These are phyloP conservation scores for Lactarius tabidus DNA, from an alignment of 768 basidiomycete genomes.

Conservation along the genomic window DNA sequence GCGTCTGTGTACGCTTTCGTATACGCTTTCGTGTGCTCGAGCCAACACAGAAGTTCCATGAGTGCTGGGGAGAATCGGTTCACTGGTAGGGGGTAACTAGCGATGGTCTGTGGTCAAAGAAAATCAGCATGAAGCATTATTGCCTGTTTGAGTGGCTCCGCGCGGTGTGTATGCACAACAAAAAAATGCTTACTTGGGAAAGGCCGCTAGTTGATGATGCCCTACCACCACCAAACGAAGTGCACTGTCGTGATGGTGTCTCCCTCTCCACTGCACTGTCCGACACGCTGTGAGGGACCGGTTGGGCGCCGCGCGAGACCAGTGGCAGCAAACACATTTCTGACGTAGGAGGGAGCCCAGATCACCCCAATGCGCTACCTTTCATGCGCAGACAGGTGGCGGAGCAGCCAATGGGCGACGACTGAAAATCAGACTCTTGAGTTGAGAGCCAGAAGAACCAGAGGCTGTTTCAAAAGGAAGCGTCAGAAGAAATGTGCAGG, in stretches of 20 bases:
- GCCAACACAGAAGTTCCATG: conserved; percentile 13
- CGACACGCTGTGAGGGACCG: conserved; percentile 30
- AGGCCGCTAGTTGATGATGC: conserved; percentile 39
- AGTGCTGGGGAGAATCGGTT: conserved; percentile 17
- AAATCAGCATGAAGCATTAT: background rate
- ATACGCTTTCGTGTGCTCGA: conserved; percentile 12
- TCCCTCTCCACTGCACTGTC: conserved; percentile 38
- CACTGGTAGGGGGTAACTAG: conserved; percentile 16
- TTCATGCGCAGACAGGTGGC: conserved; percentile 32
- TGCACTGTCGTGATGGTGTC: conserved; percentile 48
- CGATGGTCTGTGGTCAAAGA: conserved; percentile 4
- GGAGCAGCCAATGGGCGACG: conserved; percentile 34
- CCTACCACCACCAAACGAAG: conserved; percentile 53
- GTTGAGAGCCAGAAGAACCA: conserved; percentile 32
- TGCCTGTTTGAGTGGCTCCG: background rate
- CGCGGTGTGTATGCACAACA: conserved; percentile 5
- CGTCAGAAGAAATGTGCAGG: background rate
- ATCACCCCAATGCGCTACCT: conserved; percentile 38
- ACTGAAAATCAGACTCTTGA: too few species aligned
- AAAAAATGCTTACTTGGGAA: conserved; percentile 38
- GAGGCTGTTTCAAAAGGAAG: conserved; percentile 25
- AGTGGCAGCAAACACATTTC: conserved; percentile 37
- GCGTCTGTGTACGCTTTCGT: too few species aligned
- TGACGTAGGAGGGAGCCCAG: conserved; percentile 19
- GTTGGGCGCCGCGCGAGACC: conserved; percentile 26